Evolutionary conservation across 1,139 yeast species (phyloP).

Genomic region (Schizosaccharomyces versatilis): DNA sequence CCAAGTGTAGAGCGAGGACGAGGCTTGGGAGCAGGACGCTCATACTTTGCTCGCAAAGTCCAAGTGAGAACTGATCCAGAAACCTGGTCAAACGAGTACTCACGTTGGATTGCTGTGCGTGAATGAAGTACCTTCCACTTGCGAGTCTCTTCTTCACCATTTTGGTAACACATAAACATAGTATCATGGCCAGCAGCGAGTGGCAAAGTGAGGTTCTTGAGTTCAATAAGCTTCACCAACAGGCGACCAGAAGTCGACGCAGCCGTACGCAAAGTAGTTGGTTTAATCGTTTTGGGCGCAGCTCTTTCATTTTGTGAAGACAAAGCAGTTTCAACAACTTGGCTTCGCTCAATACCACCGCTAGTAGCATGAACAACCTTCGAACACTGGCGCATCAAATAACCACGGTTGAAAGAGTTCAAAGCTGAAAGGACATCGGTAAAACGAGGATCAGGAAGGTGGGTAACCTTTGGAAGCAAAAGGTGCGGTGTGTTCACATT

Average conservation of each 20-base stretch:
- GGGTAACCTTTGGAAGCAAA: background rate
- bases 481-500: background rate
- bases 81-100: background rate
- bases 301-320: background rate
- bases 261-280: background rate
- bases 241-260: background rate
- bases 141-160: background rate
- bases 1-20: background rate
- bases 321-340: background rate
- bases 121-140: background rate
- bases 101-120: background rate
- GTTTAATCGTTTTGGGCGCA: too few relatives aligned
- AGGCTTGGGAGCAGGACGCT: background rate
- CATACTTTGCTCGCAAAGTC: background rate
- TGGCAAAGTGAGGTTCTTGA: background rate
- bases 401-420: background rate
- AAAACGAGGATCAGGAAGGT: background rate
- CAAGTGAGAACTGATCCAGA: background rate
- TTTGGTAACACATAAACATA: background rate
- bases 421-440: background rate
- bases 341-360: background rate
- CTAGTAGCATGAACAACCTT: slow-evolving; percentile 1
- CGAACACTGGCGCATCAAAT: background rate
- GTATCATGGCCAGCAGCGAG: background rate
- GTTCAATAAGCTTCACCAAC: background rate